These are phyloP conservation scores for Xylariaceae sp. DNA, from an alignment of 2,329 filamentous ascomycete genomes.

Conservation along the genomic window DNA sequence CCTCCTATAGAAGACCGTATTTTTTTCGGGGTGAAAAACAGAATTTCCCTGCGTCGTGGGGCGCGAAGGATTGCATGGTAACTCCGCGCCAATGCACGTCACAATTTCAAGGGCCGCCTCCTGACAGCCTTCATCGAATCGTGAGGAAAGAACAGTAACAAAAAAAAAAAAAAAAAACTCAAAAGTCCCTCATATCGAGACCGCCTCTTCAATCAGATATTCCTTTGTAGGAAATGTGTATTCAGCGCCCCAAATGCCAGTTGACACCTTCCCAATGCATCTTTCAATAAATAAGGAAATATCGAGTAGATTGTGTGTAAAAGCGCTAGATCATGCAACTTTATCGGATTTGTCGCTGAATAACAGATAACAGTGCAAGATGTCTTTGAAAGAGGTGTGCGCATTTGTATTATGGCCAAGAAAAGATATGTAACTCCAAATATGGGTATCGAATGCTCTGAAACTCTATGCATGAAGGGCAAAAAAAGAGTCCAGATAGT, in stretches of 20 bases:
- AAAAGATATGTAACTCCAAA: conserved; percentile 2
- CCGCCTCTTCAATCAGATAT: not conserved
- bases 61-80: not conserved
- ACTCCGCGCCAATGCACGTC: conserved; percentile 11
- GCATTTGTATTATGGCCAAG: conserved; percentile 4
- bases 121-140: not conserved
- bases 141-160: not conserved
- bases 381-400: conserved; percentile 3
- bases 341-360: not conserved
- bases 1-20: too few species aligned
- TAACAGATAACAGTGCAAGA: not conserved
- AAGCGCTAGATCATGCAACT: not conserved
- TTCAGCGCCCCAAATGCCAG: conserved; percentile 17
- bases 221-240: not conserved
- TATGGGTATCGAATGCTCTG: conserved; percentile 26
- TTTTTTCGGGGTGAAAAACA: too few species aligned
- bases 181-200: conserved; percentile 11
- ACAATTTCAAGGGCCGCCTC: too few species aligned
- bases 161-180: not conserved
- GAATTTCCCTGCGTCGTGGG: not conserved
- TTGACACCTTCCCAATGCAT: conserved; percentile 3
- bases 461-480: conserved; percentile 4
- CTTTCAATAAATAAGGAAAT: not conserved
- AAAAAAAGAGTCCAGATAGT: not conserved
- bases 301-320: not conserved